Conservation (phyloP, 225 moss, liverwort and hornwort species). For the Pseudoscleropodium purum region DNA sequence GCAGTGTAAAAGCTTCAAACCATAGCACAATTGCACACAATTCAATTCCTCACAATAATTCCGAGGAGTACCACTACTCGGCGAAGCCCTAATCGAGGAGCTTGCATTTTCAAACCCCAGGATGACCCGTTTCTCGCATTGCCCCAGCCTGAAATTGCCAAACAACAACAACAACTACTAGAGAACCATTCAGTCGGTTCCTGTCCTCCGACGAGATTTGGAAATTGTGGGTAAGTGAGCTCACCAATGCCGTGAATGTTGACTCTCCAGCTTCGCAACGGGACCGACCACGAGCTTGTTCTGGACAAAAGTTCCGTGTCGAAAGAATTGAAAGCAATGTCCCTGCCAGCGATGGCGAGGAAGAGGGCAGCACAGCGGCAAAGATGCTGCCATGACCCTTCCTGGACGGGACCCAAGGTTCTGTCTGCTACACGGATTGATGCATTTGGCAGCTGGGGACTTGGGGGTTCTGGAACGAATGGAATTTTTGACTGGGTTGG, state of each 20-base stretch:
- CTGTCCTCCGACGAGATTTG: background rate
- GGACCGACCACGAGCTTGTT: background rate
- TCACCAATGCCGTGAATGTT: conserved; percentile 10
- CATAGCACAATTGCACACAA: background rate
- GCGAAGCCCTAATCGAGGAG: background rate
- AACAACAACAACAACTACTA: background rate
- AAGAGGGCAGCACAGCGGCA: conserved; percentile 1
- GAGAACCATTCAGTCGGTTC: background rate
- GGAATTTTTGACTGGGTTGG: background rate
- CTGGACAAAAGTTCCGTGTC: background rate
- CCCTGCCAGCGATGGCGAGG: background rate
- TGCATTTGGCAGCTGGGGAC: background rate
- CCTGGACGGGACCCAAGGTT: background rate
- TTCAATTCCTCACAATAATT: background rate
- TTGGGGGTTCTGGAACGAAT: background rate
- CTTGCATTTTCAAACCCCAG: background rate
- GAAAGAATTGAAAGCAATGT: background rate
- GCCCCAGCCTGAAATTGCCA: background rate
- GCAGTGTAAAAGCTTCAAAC: background rate
- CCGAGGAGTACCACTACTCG: background rate
- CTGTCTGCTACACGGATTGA: background rate
- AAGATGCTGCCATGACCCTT: background rate
- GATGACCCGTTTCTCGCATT: background rate
- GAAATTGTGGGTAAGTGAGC: background rate
- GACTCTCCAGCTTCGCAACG: background rate